Evolutionary conservation across 345 rosid genomes (phyloP), one percentile per base, ranked within the genome.

Genomic region (Carallia pectinifolia): DNA sequence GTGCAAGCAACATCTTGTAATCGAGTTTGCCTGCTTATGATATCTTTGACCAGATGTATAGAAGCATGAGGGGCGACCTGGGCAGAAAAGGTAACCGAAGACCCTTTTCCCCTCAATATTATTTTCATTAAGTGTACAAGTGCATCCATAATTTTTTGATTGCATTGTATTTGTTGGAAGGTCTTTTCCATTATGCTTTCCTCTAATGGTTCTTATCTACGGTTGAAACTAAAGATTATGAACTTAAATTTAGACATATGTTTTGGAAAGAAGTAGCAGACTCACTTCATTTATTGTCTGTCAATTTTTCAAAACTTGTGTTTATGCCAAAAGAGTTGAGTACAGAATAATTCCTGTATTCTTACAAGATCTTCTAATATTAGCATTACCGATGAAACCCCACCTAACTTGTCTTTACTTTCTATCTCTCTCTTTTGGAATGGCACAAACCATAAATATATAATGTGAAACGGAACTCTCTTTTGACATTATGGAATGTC

Each of bases 31-130:
- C 18, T 12, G 4, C 5, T 10, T 54, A 7, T 7, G 23, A 19
- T 55, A 55, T 19, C 33, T 23, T 12, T 23, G 13, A 7, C 13
- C 59, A 55, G 59, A 55, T 55, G 59, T 55, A 55, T 23, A 55
- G 59, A 55, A 55, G 59, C 33, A 23, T 2, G 31, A 7, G 31
- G 33, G 23, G 27, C 59, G 59, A 55, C 69, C 74, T 85, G 72
- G 82, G 85, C 23, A 81, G 81, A 82, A 88, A 81, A 86, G 96
- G 95, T 89, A 58, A 47, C 44, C 15, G 34, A 44, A 37, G 50
- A 15, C 5, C 2, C 8, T 3, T 12, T 16, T 2, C 50, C 15
- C 12, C 50, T 44, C 15, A 8, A 23, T 23, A 23, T 44, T 12
- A 16, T 44, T 13, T 44, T 16, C 6, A 56, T 56, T 13, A 56